phyloP scores from a whole-genome alignment of 2,329 filamentous ascomycete species.

The Pseudogymnoascus sp. region DNA sequence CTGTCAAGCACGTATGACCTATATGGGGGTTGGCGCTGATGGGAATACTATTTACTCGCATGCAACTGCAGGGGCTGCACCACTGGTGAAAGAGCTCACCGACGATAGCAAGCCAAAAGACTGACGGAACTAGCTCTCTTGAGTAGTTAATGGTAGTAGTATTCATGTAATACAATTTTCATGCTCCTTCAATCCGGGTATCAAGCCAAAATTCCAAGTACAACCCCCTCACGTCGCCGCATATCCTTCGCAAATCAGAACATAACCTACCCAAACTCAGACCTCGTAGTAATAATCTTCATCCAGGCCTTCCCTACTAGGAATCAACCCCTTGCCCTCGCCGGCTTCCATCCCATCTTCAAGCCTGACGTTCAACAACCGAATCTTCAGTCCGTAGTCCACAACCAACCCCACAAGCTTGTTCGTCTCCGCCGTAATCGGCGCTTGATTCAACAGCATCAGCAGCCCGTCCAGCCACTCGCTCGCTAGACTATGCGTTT shows the following conservation, averaged over 20 bases:
- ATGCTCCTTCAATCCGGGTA: conserved; percentile 6
- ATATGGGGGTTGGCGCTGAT: too few species aligned
- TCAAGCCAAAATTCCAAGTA: conserved; percentile 10
- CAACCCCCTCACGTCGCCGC: not conserved
- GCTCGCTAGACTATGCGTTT: conserved; percentile 73
- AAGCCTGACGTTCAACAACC: conserved; percentile 82
- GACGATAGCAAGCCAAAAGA: not conserved
- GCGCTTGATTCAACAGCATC: conserved; percentile 89
- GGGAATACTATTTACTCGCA: too few species aligned
- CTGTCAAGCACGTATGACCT: too few species aligned
- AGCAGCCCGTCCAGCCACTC: conserved; percentile 95
- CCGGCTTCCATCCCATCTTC: conserved; percentile 59
- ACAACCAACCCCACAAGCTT: conserved; percentile 78
- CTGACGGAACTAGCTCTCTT: not conserved
- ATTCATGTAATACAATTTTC: conserved; percentile 1
- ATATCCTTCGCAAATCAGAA: not conserved
- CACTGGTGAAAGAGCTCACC: not conserved
- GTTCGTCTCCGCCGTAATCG: conserved; percentile 93
- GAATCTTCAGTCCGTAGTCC: conserved; percentile 87
- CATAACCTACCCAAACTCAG: conserved; percentile 27
- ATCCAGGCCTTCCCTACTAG: conserved; percentile 75
- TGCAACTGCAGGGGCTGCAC: too few species aligned
- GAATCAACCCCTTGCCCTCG: conserved; percentile 64
- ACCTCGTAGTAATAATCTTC: conserved; percentile 91
- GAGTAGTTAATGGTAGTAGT: not conserved